phyloP scores from a whole-genome alignment of 2,329 filamentous ascomycete genomes.

The Leptographium procerum region DNA sequence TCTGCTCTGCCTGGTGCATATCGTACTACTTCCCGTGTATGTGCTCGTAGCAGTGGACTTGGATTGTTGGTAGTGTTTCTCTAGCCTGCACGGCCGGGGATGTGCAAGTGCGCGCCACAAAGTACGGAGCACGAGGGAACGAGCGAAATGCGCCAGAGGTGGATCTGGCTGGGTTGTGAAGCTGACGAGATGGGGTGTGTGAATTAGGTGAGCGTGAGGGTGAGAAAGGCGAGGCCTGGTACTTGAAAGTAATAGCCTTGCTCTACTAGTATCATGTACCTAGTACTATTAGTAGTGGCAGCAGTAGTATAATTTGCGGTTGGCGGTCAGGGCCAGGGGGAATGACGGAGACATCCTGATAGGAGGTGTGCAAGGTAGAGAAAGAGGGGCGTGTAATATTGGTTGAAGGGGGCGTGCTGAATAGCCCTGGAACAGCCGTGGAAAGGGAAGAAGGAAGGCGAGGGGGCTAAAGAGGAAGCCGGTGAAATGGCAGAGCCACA shows the following conservation, averaged over 20 bases:
- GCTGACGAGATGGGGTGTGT: slow-evolving; percentile 7
- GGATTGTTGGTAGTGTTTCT: slow-evolving; percentile 5
- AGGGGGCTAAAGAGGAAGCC: not conserved
- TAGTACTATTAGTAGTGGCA: not conserved
- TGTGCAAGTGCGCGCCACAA: not conserved
- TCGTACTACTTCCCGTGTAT: too few species aligned
- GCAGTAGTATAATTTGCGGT: slow-evolving; percentile 1
- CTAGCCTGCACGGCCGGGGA: not conserved
- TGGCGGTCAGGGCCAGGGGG: slow-evolving; percentile 11
- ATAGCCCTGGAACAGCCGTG: slow-evolving; percentile 4
- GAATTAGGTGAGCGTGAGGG: not conserved
- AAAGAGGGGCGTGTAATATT: not conserved
- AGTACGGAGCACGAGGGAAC: not conserved
- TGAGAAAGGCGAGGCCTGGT: not conserved
- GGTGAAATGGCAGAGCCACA: not conserved
- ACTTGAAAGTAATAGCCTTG: not conserved
- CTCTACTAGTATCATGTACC: not conserved
- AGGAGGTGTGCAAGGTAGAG: not conserved
- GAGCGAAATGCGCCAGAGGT: slow-evolving; percentile 7
- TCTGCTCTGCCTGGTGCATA: not conserved
- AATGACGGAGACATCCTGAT: slow-evolving; percentile 3
- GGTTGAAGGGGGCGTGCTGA: not conserved
- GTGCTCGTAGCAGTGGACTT: too few species aligned
- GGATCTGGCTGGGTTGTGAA: slow-evolving; percentile 13
- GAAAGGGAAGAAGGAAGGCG: slow-evolving; percentile 1